These are phyloP conservation scores for Phialophora chinensis DNA, from an alignment of 2,329 filamentous ascomycete genomes.

Conservation along the genomic window DNA sequence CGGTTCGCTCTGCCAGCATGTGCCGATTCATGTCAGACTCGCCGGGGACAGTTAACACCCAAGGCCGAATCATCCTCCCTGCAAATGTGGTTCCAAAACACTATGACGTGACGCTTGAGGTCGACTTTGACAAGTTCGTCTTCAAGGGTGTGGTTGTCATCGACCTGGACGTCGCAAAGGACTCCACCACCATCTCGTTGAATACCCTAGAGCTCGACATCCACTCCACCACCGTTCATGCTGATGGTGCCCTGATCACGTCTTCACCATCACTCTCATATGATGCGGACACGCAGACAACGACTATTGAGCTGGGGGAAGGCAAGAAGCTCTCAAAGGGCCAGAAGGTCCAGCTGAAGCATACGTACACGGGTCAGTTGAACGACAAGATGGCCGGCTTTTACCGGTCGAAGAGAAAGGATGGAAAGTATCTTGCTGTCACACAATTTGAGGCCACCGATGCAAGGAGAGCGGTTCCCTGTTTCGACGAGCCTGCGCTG, in stretches of 20 bases:
- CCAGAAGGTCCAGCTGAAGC: constrained; percentile 75
- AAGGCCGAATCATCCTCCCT: constrained; percentile 78
- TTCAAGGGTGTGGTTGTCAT: constrained; percentile 85
- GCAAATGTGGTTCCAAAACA: constrained; percentile 90
- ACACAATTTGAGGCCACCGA: constrained; percentile 98
- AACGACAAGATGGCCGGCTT: constrained; percentile 98
- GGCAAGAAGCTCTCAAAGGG: constrained; percentile 74
- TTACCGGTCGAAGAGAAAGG: constrained; percentile 86
- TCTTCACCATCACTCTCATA: constrained; percentile 72
- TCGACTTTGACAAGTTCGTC: constrained; percentile 83
- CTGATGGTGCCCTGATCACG: constrained; percentile 62
- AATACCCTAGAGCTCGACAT: constrained; percentile 89
- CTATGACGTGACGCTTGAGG: constrained; percentile 90
- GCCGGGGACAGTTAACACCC: constrained; percentile 34
- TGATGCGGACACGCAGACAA: constrained; percentile 80
- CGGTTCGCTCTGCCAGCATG: constrained; percentile 31
- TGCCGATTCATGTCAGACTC: constrained; percentile 39
- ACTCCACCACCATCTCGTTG: constrained; percentile 82
- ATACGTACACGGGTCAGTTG: constrained; percentile 77
- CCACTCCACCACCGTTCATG: constrained; percentile 71
- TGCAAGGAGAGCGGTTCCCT: constrained; percentile 89
- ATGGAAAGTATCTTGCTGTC: constrained; percentile 83
- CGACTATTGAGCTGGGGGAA: constrained; percentile 79
- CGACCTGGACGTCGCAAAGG: constrained; percentile 83
- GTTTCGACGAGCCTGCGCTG: constrained; percentile 92